These are phyloP conservation scores for Colletotrichum kahawae DNA, from an alignment of 2,329 filamentous ascomycete species.

Conservation along the genomic window DNA sequence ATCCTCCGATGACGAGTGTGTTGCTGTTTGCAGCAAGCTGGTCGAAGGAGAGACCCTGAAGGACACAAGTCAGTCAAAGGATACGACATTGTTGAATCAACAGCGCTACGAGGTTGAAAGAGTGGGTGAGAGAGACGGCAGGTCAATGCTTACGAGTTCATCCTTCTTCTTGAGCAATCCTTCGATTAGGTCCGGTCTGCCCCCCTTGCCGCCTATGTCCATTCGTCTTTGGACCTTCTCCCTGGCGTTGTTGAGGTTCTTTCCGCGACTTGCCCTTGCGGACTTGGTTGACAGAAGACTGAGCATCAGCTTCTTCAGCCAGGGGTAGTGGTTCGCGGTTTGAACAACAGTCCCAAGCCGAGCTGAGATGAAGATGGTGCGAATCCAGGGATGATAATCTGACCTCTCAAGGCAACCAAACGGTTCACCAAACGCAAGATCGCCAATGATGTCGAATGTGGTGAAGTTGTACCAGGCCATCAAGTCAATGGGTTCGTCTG, in stretches of 20 bases:
- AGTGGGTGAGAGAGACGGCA: fast-evolving
- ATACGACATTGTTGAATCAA: background rate
- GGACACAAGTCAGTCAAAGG: constrained; percentile 3
- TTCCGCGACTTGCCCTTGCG: background rate
- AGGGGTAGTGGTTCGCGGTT: background rate
- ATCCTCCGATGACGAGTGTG: constrained; percentile 36
- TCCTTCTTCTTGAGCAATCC: constrained; percentile 20
- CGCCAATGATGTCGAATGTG: constrained; percentile 31
- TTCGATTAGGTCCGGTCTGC: constrained; percentile 24
- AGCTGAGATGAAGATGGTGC: background rate
- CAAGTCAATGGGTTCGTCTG: constrained; percentile 18
- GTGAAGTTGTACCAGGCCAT: constrained; percentile 1
- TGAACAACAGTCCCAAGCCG: background rate
- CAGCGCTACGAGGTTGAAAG: background rate
- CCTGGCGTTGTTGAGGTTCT: background rate
- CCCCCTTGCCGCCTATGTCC: background rate
- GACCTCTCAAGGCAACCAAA: constrained; percentile 20
- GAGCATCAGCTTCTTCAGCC: background rate
- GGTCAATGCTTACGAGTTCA: background rate
- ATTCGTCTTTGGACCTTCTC: constrained; percentile 15
- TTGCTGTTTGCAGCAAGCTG: constrained; percentile 17
- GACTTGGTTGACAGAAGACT: background rate
- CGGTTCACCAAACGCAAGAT: constrained; percentile 22
- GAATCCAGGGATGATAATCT: constrained; percentile 16
- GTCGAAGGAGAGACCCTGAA: constrained; percentile 30